Evolutionary conservation across 2,329 filamentous ascomycete genomes (phyloP).

Genomic region (Chalaropsis thielavioides): DNA sequence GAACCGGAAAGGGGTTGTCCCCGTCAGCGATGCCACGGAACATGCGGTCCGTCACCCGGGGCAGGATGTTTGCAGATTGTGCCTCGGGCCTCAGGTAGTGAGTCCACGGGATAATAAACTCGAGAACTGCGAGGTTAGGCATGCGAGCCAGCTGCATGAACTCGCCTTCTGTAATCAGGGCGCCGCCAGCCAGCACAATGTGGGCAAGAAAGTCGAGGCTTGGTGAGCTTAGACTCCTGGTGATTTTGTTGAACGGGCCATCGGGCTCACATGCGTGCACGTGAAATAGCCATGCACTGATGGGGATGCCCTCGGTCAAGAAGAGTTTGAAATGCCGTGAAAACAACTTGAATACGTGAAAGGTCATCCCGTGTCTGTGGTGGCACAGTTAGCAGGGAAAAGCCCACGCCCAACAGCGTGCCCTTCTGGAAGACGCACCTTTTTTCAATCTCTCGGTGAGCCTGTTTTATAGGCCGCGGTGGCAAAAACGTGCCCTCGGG

Average conservation of each 20-base stretch:
- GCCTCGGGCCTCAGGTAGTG: constrained; percentile 18
- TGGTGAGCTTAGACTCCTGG: constrained; percentile 17
- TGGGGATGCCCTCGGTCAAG: background rate
- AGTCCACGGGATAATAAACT: constrained; percentile 29
- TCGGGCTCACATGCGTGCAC: constrained; percentile 8
- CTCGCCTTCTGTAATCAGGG: constrained; percentile 27
- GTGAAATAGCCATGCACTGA: constrained; percentile 6
- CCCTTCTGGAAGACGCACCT: background rate
- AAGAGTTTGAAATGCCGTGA: background rate
- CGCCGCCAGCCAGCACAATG: constrained; percentile 28
- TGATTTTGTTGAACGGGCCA: constrained; percentile 6
- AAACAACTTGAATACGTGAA: constrained; percentile 11
- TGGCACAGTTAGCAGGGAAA: background rate
- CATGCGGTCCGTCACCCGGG: constrained; percentile 32
- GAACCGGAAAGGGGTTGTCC: constrained; percentile 30
- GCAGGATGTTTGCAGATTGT: constrained; percentile 23
- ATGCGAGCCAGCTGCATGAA: constrained; percentile 30
- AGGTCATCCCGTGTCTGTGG: constrained; percentile 10
- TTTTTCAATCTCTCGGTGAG: background rate
- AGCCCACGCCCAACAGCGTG: background rate
- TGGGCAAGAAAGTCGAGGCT: constrained; percentile 30
- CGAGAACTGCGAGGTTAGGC: constrained; percentile 34
- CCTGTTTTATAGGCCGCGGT: background rate
- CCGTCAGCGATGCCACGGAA: constrained; percentile 33
- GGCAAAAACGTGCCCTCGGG: background rate